Conservation (phyloP, 495 filamentous ascomycete species). For the Annulohypoxylon stygium region DNA sequence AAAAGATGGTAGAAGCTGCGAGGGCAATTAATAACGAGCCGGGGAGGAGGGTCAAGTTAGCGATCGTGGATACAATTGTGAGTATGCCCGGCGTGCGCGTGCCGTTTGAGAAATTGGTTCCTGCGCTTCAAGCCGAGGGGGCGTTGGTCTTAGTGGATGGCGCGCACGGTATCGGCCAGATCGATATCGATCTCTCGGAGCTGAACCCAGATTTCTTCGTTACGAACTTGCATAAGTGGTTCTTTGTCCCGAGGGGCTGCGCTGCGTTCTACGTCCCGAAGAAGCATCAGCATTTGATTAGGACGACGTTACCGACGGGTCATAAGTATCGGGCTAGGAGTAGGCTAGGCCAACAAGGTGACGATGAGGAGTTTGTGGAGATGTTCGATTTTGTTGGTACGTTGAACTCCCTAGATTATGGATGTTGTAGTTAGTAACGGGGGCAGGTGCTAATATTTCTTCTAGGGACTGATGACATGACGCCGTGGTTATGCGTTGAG, state of each 20-base stretch:
- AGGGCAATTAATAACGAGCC: constrained; percentile 58
- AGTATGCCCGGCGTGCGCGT: constrained; percentile 81
- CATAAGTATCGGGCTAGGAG: constrained; percentile 61
- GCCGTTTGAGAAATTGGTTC: constrained; percentile 77
- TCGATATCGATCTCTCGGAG: constrained; percentile 72
- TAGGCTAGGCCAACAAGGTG: background rate
- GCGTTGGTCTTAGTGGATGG: constrained; percentile 78
- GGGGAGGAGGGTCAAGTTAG: constrained; percentile 66
- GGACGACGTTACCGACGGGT: constrained; percentile 81
- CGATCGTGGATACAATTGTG: constrained; percentile 84
- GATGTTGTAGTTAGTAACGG: background rate
- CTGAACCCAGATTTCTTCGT: constrained; percentile 87
- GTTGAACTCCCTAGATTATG: background rate
- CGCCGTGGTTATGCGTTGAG: constrained; percentile 41
- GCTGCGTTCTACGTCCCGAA: constrained; percentile 83
- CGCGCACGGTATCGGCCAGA: constrained; percentile 84
- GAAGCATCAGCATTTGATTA: constrained; percentile 78
- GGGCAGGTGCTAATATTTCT: background rate
- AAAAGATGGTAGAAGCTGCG: constrained; percentile 60
- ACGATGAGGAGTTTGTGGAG: constrained; percentile 2
- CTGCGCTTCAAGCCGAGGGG: constrained; percentile 71
- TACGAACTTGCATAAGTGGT: constrained; percentile 92
- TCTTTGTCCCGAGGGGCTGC: constrained; percentile 83
- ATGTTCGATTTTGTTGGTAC: constrained; percentile 48
- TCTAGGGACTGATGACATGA: constrained; percentile 34